Base-by-base conservation (phyloP, 805 yeast species). In the Komagataella mondaviorum region DNA sequence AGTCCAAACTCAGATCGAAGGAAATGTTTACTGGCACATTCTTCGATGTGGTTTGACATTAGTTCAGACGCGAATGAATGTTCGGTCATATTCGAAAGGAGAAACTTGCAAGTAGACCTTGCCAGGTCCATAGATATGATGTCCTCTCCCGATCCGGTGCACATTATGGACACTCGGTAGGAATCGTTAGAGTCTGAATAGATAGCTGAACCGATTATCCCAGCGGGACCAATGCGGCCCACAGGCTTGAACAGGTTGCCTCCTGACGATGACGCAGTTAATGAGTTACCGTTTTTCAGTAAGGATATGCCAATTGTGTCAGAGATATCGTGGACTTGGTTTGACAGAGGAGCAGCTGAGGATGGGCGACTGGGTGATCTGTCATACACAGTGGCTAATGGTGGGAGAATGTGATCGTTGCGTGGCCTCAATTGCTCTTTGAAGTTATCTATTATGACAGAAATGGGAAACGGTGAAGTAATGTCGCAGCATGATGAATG, bases 91-190 rank as follows among this genome's bases (percentile, higher is more conserved):
- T 23, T 23, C 2, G 30, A 47, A 22, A 57, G 36, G 5, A 58
- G 51, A 44, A 54, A 54, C 2, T 48, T 44, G 47, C 68, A 61
- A n/a, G 63, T 58, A 10, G 51, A 52, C 43, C 69, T 56, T 3
- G 77, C 73, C 18, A 78, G 57, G 49, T 68, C 71, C 68, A 70
- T 64, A 49, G 62, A 60, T 4, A 76, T 64, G 43, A 78, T 77
- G 52, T 76, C 78, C 55, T 78, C 83, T 2, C 83, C 83, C 57
- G 74, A 76, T 3, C 83, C 83, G 44, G 79, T 72, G 59, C 81
- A 74, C 60, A 66, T 57, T 5, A 57, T 54, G 44, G 65, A 56
- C 1, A 72, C 56, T n/a, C 62, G 63, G 43, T 52, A 49, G 4
- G 53, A 58, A 0, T 59, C 59, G 10, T 51, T 49, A 3, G 43